These are phyloP conservation scores for Sequoiadendron giganteum DNA, from an alignment of 75 land plant genomes.

Conservation along the genomic window DNA sequence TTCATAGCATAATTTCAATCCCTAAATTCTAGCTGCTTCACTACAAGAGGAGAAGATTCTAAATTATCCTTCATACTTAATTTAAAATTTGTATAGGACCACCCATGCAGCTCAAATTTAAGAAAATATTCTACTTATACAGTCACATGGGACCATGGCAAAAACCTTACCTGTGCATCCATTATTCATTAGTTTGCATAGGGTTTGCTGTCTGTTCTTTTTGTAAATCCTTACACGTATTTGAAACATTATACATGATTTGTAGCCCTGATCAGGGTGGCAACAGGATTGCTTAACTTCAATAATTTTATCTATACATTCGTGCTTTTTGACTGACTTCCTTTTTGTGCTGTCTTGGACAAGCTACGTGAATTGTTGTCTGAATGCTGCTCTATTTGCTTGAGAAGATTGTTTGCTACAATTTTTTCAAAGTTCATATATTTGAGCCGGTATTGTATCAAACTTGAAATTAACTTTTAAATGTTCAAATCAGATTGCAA, in stretches of 20 bases:
- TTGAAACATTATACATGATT: background rate
- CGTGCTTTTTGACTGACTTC: background rate
- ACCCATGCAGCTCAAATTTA: no score
- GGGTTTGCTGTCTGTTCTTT: background rate
- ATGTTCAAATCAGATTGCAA: conserved; percentile 57
- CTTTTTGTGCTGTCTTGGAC: background rate
- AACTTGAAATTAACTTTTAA: background rate
- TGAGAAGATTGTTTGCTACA: background rate
- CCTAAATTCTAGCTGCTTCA: no score
- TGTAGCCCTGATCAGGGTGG: background rate
- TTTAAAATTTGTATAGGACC: no score
- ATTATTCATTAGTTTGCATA: background rate
- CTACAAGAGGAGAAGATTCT: no score
- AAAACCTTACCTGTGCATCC: background rate
- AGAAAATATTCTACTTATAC: no score
- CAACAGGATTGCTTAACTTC: background rate
- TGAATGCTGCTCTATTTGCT: background rate
- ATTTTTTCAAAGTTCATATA: background rate
- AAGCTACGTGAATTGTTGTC: background rate
- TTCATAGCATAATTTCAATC: no score
- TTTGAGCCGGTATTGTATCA: background rate
- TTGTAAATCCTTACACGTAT: background rate
- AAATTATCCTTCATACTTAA: no score
- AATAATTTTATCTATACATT: background rate
- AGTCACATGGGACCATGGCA: no score